Evolutionary conservation across 2,329 filamentous ascomycete genomes (phyloP).

Genomic region (Chlorencoelia australis): DNA sequence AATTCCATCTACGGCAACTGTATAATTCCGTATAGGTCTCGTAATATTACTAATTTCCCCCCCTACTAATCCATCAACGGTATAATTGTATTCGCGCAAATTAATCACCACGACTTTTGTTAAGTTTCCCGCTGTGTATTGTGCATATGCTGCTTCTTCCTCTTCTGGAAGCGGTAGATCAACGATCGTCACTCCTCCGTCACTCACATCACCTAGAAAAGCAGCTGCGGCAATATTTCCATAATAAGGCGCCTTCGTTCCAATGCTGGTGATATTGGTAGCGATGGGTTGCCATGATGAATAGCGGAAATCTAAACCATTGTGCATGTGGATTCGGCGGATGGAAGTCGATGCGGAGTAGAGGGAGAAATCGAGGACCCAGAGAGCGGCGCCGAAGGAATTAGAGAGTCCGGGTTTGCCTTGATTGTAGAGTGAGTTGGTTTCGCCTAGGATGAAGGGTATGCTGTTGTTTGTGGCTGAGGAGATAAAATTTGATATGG

Average conservation of each 20-base stretch:
- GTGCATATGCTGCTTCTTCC: conserved; percentile 44
- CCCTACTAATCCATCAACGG: conserved; percentile 32
- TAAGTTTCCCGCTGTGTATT: conserved; percentile 37
- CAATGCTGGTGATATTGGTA: conserved; percentile 38
- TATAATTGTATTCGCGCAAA: conserved; percentile 49
- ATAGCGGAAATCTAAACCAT: conserved; percentile 54
- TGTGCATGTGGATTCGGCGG: conserved; percentile 51
- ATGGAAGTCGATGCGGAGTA: conserved; percentile 46
- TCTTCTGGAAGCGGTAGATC: conserved; percentile 32
- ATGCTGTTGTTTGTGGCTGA: conserved; percentile 21
- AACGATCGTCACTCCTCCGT: conserved; percentile 34
- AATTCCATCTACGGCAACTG: conserved; percentile 29
- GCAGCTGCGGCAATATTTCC: conserved; percentile 49
- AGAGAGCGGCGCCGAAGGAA: conserved; percentile 55
- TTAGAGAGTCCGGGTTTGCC: conserved; percentile 52
- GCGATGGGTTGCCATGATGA: conserved; percentile 48
- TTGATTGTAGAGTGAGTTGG: conserved; percentile 53
- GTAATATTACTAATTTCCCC: conserved; percentile 20
- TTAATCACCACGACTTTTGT: conserved; percentile 45
- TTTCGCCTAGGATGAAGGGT: conserved; percentile 31
- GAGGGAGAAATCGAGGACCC: conserved; percentile 53
- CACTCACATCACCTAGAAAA: conserved; percentile 37
- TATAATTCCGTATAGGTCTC: conserved; percentile 32
- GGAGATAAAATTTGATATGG: conserved; percentile 25
- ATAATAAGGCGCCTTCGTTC: conserved; percentile 56